Evolutionary conservation across 164 flowering plant genomes (phyloP).

Genomic region (Santalum album): DNA sequence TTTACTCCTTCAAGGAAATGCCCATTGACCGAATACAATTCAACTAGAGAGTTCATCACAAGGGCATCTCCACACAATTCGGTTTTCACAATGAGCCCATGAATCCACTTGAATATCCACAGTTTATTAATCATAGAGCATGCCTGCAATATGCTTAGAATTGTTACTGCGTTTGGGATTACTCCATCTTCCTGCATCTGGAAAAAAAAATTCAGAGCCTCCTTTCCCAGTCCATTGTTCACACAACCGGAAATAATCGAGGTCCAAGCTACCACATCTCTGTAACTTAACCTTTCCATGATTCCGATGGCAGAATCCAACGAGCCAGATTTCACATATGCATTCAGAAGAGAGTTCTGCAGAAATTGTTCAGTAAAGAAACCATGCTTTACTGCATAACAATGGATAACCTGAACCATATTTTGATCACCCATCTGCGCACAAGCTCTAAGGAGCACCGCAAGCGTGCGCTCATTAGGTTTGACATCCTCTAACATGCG

Average conservation of each 20-base stretch:
- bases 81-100: slow-evolving; percentile 21
- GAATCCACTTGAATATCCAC: slow-evolving; percentile 15
- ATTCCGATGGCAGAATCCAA: slow-evolving; percentile 7
- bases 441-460: slow-evolving; percentile 17
- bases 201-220: slow-evolving; percentile 12
- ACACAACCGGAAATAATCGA: slow-evolving; percentile 16
- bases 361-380: slow-evolving; percentile 6
- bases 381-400: slow-evolving; percentile 9
- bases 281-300: slow-evolving; percentile 8
- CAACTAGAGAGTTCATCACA: slow-evolving; percentile 19
- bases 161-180: slow-evolving; percentile 7
- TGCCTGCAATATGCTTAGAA: slow-evolving; percentile 19
- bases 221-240: slow-evolving; percentile 4
- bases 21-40: slow-evolving; percentile 21
- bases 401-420: slow-evolving; percentile 12
- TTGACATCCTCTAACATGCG: slow-evolving; percentile 6
- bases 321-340: slow-evolving; percentile 14
- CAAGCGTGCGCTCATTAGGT: slow-evolving; percentile 18
- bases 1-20: slow-evolving; percentile 10
- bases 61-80: slow-evolving; percentile 6
- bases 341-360: slow-evolving; percentile 12
- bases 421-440: slow-evolving; percentile 1
- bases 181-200: slow-evolving; percentile 17
- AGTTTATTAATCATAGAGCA: slow-evolving; percentile 13
- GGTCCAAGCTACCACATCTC: slow-evolving; percentile 26